Percentiles rank a stretch among this genome's conserved stretches.
Evolutionary conservation across 225 moss, liverwort and hornwort genomes (phyloP).

Genomic region (Bryum argenteum): DNA sequence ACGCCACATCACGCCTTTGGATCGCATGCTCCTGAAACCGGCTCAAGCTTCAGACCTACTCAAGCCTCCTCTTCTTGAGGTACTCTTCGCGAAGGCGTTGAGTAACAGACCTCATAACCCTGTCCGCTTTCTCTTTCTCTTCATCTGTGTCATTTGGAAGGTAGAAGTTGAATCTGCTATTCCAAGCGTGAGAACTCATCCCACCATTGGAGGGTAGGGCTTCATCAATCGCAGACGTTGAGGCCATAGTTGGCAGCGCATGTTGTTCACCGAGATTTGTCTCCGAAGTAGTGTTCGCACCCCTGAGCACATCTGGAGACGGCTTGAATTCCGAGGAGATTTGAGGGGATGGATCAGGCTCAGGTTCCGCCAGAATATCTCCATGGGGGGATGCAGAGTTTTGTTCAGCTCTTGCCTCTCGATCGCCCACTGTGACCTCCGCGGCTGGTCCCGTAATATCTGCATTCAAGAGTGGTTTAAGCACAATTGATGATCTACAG

Average conservation of each 20-base stretch:
- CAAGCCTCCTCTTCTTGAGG: conserved; percentile 42
- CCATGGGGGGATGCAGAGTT: neutral
- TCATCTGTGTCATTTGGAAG: conserved; percentile 14
- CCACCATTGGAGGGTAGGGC: conserved; percentile 1
- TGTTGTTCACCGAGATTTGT: neutral
- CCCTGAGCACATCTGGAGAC: conserved; percentile 9
- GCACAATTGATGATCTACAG: too few relatives aligned
- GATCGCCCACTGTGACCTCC: conserved; percentile 1
- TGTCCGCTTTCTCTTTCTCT: conserved; percentile 52
- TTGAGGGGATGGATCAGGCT: conserved; percentile 16
- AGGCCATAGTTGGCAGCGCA: conserved; percentile 1
- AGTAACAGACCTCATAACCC: conserved; percentile 41
- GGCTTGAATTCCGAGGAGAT: neutral
- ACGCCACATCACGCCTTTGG: conserved; percentile 9
- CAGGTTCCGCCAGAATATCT: conserved; percentile 2
- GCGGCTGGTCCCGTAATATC: neutral
- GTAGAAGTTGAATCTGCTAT: conserved; percentile 30
- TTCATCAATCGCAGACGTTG: conserved; percentile 9
- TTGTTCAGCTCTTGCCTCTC: neutral
- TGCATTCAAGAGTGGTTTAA: neutral
- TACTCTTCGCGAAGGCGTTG: conserved; percentile 45
- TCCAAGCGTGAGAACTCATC: conserved; percentile 6
- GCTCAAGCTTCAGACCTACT: neutral
- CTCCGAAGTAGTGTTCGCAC: conserved; percentile 8
- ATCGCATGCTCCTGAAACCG: conserved; percentile 14